Base-by-base conservation (phyloP, 768 basidiomycete species). In the Piloderma croceum region DNA sequence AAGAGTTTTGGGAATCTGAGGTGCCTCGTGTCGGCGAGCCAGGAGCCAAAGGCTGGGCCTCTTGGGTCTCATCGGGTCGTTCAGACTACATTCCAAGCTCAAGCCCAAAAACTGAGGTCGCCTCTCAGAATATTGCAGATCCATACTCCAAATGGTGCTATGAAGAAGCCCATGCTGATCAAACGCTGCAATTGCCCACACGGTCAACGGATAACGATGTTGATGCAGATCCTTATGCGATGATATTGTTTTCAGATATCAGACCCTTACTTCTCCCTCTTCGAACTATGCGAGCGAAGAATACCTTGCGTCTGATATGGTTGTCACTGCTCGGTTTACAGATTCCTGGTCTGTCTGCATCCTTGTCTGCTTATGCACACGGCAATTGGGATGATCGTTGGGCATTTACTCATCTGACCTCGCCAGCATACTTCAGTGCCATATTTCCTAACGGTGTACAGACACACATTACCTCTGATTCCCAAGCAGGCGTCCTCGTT, bases 1-100 rank as follows among this genome's bases (percentile, higher is more conserved):
- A 89, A 61, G 76, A 79, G 38, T 91, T 85, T 54, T 91, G 89
- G 89, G 89, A 91, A 37, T 77, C 82, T 4, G 89, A 90, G 59
- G 64, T 62, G 7, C 79, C 79, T n/a, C 79, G 88, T n/a, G 57
- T 80, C 7, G 85, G 87, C 21, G 89, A 91, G 53, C 54, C 59
- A 1, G 64, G 66, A 39, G 76, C 87, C 7, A 65, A 59, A 41
- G 87, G 89, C 19, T 90, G 88, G 86, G 68, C 69, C 11, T 44
- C 62, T 24, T 90, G 84, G 84, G 59, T 72, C 29, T 53, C 64
- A 9, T 62, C 68, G 17, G 68, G 70, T 18, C 68, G 64, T 34
- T 60, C 69, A 23, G 65, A 69, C 20, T 34, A 44, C 27, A 38
- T 29, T 13, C 42, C 38, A 24, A 22, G 36, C 17, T n/a, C n/a